Evolutionary conservation across 257 asterid species (phyloP).

Genomic region (Salvia rosmarinus): DNA sequence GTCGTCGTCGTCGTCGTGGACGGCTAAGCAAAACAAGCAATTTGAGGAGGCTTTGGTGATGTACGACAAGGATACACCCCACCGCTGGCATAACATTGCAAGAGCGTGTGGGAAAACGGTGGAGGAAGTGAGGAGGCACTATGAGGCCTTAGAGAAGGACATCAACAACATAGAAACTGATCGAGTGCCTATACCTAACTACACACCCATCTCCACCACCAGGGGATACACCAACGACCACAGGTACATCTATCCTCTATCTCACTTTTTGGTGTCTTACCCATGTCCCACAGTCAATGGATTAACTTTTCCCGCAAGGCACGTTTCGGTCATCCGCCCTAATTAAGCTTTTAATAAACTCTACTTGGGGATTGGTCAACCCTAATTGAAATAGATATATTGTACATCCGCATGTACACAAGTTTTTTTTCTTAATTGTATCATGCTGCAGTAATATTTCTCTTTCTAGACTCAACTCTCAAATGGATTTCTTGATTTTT

Average conservation of each 20-base stretch:
- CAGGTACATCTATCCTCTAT: not conserved
- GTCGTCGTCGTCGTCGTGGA: constrained; percentile 39
- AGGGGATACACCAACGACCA: constrained; percentile 36
- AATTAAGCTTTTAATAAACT: no score
- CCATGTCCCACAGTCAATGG: no score
- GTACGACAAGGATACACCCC: constrained; percentile 43
- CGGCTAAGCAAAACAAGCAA: constrained; percentile 48
- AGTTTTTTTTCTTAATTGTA: no score
- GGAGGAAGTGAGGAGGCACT: constrained; percentile 49
- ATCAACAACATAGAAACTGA: constrained; percentile 47
- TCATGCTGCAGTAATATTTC: no score
- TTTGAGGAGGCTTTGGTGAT: constrained; percentile 47
- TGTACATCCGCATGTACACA: no score
- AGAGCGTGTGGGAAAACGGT: constrained; percentile 39
- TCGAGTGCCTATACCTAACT: constrained; percentile 48
- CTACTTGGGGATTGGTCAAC: no score
- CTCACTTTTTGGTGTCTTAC: no score
- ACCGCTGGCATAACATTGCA: constrained; percentile 52
- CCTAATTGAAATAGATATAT: no score
- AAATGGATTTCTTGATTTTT: constrained; percentile 1
- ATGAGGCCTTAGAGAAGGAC: constrained; percentile 47
- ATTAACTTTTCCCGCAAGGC: no score
- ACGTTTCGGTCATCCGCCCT: no score
- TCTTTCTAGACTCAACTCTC: not conserved
- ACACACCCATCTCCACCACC: constrained; percentile 18